Evolutionary conservation across 2,329 filamentous ascomycete genomes (phyloP), one percentile per base, ranked within the genome.

Genomic region (Chlorencoelia australis): DNA sequence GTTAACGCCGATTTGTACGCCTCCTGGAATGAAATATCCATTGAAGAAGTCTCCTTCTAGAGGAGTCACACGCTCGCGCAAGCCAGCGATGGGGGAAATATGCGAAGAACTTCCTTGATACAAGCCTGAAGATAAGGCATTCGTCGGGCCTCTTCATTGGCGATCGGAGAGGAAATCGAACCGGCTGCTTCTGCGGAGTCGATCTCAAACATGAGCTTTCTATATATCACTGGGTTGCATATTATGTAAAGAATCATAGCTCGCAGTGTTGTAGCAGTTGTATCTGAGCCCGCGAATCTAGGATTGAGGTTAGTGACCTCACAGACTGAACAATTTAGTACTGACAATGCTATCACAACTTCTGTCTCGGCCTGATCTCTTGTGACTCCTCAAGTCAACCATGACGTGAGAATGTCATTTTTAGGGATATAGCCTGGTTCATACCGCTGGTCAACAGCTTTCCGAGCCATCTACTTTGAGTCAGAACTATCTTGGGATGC

Each of bases 241-340:
- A 43, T 35, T 5, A 44, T 37, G 14, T 40, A 25, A 6, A 47
- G 32, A 2, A 46, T 6, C 5, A 40, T 46, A 2, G 40, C 32
- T 3, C 41, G 65, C 9, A 78, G 64, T 1, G 65, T 64, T 0
- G 68, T 70, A 1, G 73, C 69, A 0, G 71, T 73, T 2, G 70
- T 75, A 40, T 77, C 72, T 0, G 69, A 70, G 4, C 72, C 73
- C 2, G 72, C 72, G 3, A 73, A 16, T 15, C 10, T 30, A n/a
- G n/a, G n/a, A n/a, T n/a, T n/a, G n/a, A n/a, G n/a, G n/a, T n/a
- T n/a, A n/a, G n/a, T n/a, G n/a, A n/a, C n/a, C n/a, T n/a, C n/a
- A n/a, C n/a, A n/a, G n/a, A n/a, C n/a, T n/a, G n/a, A n/a, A n/a
- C n/a, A n/a, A n/a, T n/a, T n/a, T n/a, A n/a, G n/a, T n/a, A n/a